These are phyloP conservation scores for Xylariaceae sp. DNA, from an alignment of 2,329 filamentous ascomycete species.

Conservation along the genomic window DNA sequence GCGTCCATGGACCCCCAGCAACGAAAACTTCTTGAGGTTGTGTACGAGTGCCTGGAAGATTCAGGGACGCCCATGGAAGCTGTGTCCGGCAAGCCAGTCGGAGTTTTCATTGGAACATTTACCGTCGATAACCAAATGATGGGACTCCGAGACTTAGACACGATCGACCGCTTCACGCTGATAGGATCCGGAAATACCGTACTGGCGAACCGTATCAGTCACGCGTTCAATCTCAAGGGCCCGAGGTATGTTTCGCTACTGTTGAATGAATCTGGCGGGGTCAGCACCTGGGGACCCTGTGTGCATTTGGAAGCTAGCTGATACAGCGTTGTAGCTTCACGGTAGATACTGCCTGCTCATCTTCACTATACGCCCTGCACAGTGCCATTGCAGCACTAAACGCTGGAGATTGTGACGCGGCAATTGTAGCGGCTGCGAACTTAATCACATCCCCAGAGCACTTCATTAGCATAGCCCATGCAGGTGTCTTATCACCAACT, in stretches of 20 bases:
- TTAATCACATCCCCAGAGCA: conserved; percentile 22
- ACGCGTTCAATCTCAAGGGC: conserved; percentile 30
- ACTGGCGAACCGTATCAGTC: conserved; percentile 29
- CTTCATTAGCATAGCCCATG: conserved; percentile 19
- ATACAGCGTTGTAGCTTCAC: conserved; percentile 10
- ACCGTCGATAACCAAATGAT: conserved; percentile 20
- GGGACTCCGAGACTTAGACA: conserved; percentile 21
- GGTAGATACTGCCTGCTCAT: conserved; percentile 35
- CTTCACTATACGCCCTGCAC: conserved; percentile 26
- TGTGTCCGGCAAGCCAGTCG: conserved; percentile 11
- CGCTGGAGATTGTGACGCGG: conserved; percentile 21
- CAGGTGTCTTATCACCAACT: conserved; percentile 35
- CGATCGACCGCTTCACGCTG: conserved; percentile 21
- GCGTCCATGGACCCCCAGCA: conserved; percentile 32
- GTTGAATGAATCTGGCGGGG: not conserved
- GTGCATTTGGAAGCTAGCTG: not conserved
- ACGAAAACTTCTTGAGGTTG: conserved; percentile 33
- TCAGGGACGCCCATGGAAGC: conserved; percentile 12
- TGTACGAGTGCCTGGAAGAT: conserved; percentile 31
- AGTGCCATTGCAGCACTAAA: conserved; percentile 16
- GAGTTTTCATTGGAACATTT: conserved; percentile 28
- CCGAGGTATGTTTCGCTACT: conserved; percentile 17
- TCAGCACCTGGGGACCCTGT: conserved; percentile 1
- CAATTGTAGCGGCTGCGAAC: conserved; percentile 26
- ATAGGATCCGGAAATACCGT: conserved; percentile 20